Evolutionary conservation across 169 alveolate species (phyloP), one percentile per base, ranked within the genome.

Genomic region (Cryptosporidium baileyi): DNA sequence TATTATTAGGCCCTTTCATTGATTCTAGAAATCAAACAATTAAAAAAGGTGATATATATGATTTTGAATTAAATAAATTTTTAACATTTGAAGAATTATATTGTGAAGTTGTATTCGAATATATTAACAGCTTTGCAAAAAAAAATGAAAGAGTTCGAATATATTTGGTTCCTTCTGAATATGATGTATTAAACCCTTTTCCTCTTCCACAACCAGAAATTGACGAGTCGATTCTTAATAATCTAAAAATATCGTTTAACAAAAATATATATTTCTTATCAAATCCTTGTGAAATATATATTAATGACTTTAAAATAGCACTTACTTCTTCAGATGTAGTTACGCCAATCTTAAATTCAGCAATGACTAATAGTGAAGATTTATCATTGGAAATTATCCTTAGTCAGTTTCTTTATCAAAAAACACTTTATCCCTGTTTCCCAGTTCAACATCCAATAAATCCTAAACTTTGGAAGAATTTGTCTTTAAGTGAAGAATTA

Each of bases 401-500:
- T 19, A 74, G 85, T 67, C 85, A 74, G 26, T 74, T 74, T 36
- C 28, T 74, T 22, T 74, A 74, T 41, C 85, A 74, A 57, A 74
- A 67, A 74, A 74, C 74, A 15, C 59, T 74, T 15, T 74, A 38
- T 57, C 85, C 85, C 15, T 74, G 67, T 24, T 57, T 38, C 59
- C 85, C 85, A 57, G 65, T 57, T 11, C 85, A 74, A 41, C 85
- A 74, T 54, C 85, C 85, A 40, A 74, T 74, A 36, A 57, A 74
- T 26, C 85, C 85, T 3, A 74, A 57, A 57, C 51, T 54, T 19
- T 59, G 43, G 28, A 44, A 32, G 24, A 74, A 36, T 17, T 34
- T 74, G 15, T 24, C 57, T 26, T 57, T 74, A 54, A 40, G 52
- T 22, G 85, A 54, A 22, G 85, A 74, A 36, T 22, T 74, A 54